Base-by-base conservation (phyloP, 768 basidiomycete genomes). In the Grammothele lineata region DNA sequence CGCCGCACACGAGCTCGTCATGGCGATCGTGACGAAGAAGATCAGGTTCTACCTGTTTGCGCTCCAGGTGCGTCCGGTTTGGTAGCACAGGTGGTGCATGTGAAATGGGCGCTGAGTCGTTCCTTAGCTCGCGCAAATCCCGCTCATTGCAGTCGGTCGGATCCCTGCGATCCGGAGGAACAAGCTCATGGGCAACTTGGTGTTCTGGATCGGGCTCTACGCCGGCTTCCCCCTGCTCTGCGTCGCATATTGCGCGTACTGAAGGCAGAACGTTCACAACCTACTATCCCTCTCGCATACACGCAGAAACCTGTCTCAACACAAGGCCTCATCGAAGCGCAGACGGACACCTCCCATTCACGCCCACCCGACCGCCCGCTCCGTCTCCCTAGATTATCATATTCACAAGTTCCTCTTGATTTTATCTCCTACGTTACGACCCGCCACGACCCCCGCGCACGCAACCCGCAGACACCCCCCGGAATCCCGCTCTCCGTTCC, bases 21-120 rank as follows among this genome's bases (percentile, higher is more conserved):
- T 99, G 96, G 81, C 85, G 2, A 77, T 98, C 44, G 95, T 97
- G 12, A 93, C 91, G 18, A 81, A 87, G 61, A 99, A 99, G 72
- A 75, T 98, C 48, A 30, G 42, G 9, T 34, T 43, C 32, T 43
- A 43, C 32, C 33, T 43, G 14, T 43, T 43, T 17, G 21, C 21
- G 14, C 5, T 43, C 12, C 42, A 73, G 87, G 88, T 86, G 52
- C 23, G 81, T 64, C n/a, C 17, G 9, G 22, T 21, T 17, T 19
- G 4, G 21, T 33, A 14, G 25, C 19, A 17, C 27, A 88, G 94
- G 59, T 77, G 92, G 68, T 96, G 95, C 62, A 72, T 96, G 15
- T 95, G 96, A 67, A 67, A 77, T 11, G 68, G 92, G 62, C 83
- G 72, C 78, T 78, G 48, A 53, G 72, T 56, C 14, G 4, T n/a